Conservation (phyloP, 345 rosid genomes). For the Citrus hindsii region DNA sequence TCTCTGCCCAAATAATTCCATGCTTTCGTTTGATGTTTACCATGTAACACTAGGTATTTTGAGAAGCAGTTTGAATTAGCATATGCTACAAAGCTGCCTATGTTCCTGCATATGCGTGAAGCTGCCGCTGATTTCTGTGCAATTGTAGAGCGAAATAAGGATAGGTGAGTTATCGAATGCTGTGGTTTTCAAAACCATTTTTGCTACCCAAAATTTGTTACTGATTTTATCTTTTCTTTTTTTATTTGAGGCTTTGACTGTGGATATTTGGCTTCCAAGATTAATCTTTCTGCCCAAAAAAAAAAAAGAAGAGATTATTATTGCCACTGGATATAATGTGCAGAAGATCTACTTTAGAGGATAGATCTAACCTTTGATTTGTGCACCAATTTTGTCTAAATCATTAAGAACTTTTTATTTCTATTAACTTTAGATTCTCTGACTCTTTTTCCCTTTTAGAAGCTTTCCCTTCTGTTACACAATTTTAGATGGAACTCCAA, state of each 20-base stretch:
- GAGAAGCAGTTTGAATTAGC: constrained; percentile 98
- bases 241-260: not conserved
- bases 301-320: not conserved
- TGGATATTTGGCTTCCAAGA: not conserved
- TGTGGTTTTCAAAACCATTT: not conserved
- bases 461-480: not conserved
- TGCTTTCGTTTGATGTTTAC: not conserved
- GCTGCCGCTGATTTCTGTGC: constrained; percentile 88
- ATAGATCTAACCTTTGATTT: not conserved
- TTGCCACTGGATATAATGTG: not conserved
- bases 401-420: not conserved
- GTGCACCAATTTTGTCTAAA: not conserved
- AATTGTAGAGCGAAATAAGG: constrained; percentile 62
- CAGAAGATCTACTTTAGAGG: not conserved
- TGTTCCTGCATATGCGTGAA: constrained; percentile 98
- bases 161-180: constrained; percentile 41
- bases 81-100: constrained; percentile 78
- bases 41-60: constrained; percentile 54
- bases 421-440: not conserved
- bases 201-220: not conserved
- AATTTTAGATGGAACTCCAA: not conserved
- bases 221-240: not conserved
- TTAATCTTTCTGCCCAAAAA: not conserved
- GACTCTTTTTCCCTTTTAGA: not conserved
- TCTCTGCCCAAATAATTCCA: not conserved